phyloP scores from a whole-genome alignment of 2,329 filamentous ascomycete genomes.

The Fusarium duplospermum region DNA sequence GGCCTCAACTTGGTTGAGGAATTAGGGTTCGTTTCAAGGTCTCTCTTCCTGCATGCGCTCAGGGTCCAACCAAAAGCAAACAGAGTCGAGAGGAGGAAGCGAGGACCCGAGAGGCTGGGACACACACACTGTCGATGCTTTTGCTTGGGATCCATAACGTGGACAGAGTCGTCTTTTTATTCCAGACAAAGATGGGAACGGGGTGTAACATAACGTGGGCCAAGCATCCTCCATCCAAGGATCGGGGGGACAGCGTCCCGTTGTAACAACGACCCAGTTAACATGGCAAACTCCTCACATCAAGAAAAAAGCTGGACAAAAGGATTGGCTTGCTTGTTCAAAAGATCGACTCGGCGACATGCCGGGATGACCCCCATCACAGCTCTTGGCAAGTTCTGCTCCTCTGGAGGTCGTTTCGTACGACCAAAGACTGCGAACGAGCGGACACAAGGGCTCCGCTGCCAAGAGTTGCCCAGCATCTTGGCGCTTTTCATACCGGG shows the following conservation, averaged over 20 bases:
- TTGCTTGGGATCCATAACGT: slow-evolving; percentile 1
- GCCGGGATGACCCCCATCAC: slow-evolving; percentile 16
- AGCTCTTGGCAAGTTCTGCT: slow-evolving; percentile 3
- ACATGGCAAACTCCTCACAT: not conserved
- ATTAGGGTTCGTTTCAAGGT: slow-evolving; percentile 6
- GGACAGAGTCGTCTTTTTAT: slow-evolving; percentile 30
- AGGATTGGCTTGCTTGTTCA: slow-evolving; percentile 7
- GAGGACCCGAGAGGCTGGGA: not conserved
- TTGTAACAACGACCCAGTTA: not conserved
- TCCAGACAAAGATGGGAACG: not conserved
- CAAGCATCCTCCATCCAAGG: slow-evolving; percentile 11
- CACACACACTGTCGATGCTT: not conserved
- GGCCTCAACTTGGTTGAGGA: not conserved
- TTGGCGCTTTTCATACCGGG: slow-evolving; percentile 29
- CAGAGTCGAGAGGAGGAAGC: not conserved
- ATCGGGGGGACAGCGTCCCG: not conserved
- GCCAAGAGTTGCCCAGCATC: slow-evolving; percentile 35
- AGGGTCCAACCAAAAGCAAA: not conserved
- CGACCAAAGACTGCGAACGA: slow-evolving; percentile 15
- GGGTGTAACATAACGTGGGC: not conserved
- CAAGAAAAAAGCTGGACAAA: not conserved
- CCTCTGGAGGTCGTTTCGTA: not conserved
- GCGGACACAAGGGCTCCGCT: slow-evolving; percentile 20
- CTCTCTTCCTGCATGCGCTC: slow-evolving; percentile 3
- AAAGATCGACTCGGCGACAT: slow-evolving; percentile 35